Evolutionary conservation across 2,329 filamentous ascomycete species (phyloP).

Genomic region (Neonectria sp.): DNA sequence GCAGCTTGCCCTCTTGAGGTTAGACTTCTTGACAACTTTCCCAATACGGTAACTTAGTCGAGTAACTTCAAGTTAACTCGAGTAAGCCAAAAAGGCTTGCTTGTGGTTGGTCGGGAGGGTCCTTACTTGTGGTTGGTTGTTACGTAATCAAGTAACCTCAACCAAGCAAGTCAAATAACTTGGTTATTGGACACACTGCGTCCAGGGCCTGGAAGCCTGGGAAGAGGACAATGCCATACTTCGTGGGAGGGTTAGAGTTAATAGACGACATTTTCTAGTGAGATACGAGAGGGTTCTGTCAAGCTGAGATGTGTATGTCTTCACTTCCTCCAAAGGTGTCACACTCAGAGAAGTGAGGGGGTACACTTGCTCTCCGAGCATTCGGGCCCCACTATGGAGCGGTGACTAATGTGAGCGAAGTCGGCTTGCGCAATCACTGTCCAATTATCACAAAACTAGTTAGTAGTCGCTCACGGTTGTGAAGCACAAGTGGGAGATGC

Average conservation of each 20-base stretch:
- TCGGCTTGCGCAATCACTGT: background rate
- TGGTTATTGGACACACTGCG: too few relatives aligned
- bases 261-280: background rate
- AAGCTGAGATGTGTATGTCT: background rate
- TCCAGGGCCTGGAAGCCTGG: conserved; percentile 45
- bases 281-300: background rate
- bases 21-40: too few relatives aligned
- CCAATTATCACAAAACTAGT: background rate
- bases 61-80: too few relatives aligned
- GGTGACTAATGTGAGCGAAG: background rate
- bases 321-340: background rate
- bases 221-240: conserved; percentile 43
- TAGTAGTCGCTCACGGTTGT: background rate
- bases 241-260: conserved; percentile 24
- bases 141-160: too few relatives aligned
- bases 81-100: too few relatives aligned
- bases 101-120: too few relatives aligned
- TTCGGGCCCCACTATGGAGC: background rate
- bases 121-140: too few relatives aligned
- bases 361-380: background rate
- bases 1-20: too few relatives aligned
- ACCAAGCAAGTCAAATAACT: too few relatives aligned
- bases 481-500: background rate
- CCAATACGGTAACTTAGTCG: too few relatives aligned
- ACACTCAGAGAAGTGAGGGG: background rate